Base-by-base conservation (phyloP, 352 stramenopile genomes). In the Pythium aristosporum region DNA sequence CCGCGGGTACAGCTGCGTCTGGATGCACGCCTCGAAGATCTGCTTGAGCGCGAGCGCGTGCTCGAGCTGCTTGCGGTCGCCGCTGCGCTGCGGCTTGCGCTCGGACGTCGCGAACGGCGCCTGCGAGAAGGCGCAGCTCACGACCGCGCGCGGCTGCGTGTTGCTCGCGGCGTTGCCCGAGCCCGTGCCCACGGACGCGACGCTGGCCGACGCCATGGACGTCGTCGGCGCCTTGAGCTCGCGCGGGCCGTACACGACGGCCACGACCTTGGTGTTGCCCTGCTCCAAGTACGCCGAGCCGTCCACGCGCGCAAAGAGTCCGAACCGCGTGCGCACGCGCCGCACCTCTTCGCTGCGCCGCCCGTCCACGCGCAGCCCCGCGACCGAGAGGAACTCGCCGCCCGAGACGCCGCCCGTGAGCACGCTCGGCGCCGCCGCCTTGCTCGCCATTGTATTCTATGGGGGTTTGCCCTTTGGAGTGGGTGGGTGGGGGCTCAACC, bases 11-110 rank as follows among this genome's bases (percentile, higher is more conserved):
- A 97, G 73, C 49, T 97, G 79, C 54, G 89, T 96, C 76, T 96
- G 88, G 58, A 97, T 89, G 48, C 87, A 94, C 30, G 87, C 85
- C 60, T 96, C 86, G 52, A 98, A 97, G 50, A 96, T 96, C 74
- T 97, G 85, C 72, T 97, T 94, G 51, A 98, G 77, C 41, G 87
- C 85, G 39, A 95, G 83, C 61, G 88, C 89, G 60, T 91, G 82
- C 71, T 97, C 91, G 56, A 92, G 76, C 50, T 88, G 92, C 71
- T 92, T 94, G 58, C 89, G 79, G 68, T 98, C 91, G 51, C 86
- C 88, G 47, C 76, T 79, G 58, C 87, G 85, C 63, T 85, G 76
- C 15, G 82, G 57, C 55, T 93, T 93, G 65, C 89, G 85, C 66
- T 97, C 88, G 30, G 79, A 93, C 8, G 87, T 94, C 28, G 86